Evolutionary conservation across 2,329 filamentous ascomycete species (phyloP), one percentile per base, ranked within the genome.

Genomic region (Trichophyton mentagrophytes): DNA sequence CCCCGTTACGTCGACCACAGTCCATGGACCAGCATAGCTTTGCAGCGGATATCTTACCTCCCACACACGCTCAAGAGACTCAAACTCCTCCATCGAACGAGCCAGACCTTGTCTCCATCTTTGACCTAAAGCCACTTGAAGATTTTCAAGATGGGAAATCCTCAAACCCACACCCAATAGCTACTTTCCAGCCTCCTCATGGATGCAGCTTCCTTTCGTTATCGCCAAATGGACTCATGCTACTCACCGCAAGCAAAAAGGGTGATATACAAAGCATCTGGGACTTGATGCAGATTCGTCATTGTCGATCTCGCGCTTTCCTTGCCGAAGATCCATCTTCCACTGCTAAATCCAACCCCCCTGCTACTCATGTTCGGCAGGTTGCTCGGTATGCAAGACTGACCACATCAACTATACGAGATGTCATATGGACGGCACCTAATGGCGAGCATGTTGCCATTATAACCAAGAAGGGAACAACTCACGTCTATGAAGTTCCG

Each of bases 381-480:
- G 80, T 96, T 63, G 89, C 90, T 6, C 85, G 91, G 63, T 96
- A 95, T 69, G 89, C 89, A 20, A 85, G 93, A 46, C 87, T 96
- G 82, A 97, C 92, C 1, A 87, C 92, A 57, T 90, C 93, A 2
- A 88, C 89, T 60, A 89, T 97, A 60, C 83, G 96, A 22, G 92
- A 96, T 69, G 88, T 96, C 47, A 84, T 85, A 2, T 99, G 93
- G 93, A 87, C 87, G 1, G 82, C 83, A 60, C 89, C 89, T 2
- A 85, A 86, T 61, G 89, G 89, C 22, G 89, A 95, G 69, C 86
- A 88, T 62, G 77, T 95, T 44, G 92, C 91, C 1, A 85, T 99
- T 75, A 85, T 96, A 27, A 97, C 93, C 0, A 90, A 95, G 68
- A 88, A 91, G 66, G 90, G 92, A n/a, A 99, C 93, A 7, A 85